These are phyloP conservation scores for Cymodocea nodosa DNA, from an alignment of 116 monocot species.

Conservation along the genomic window DNA sequence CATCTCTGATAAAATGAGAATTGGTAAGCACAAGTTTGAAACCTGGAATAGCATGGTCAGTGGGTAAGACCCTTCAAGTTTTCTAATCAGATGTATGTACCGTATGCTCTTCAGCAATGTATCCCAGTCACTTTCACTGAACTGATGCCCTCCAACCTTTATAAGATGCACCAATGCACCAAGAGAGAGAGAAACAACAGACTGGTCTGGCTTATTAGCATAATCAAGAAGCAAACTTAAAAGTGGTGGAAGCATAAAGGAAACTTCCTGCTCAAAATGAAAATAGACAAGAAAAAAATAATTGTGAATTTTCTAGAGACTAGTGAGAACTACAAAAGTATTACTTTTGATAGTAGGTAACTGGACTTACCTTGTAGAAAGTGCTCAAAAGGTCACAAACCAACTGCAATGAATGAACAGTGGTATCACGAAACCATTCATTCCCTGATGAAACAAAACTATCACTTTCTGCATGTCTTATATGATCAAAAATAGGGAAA, in stretches of 20 bases:
- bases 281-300: neutral
- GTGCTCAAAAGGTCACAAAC: conserved; percentile 94
- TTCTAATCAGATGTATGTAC: conserved; percentile 22
- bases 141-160: conserved; percentile 93
- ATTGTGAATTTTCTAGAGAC: neutral
- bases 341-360: neutral
- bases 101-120: conserved; percentile 85
- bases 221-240: conserved; percentile 91
- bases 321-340: neutral
- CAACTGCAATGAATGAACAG: conserved; percentile 93
- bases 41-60: neutral
- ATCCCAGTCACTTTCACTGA: conserved; percentile 92
- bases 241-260: conserved; percentile 92
- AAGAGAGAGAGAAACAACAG: conserved; percentile 91
- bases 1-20: conserved; percentile 58
- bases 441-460: conserved; percentile 56
- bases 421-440: conserved; percentile 93
- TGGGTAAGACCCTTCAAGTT: neutral
- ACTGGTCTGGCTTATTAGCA: conserved; percentile 95
- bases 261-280: conserved; percentile 59
- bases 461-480: conserved; percentile 81
- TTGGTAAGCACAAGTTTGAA: conserved; percentile 1
- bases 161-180: conserved; percentile 94
- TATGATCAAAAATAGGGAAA: conserved; percentile 98
- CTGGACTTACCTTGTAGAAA: conserved; percentile 68